Base-by-base conservation (phyloP, 2,329 filamentous ascomycete genomes). In the Allantophomopsis cytisporea region DNA sequence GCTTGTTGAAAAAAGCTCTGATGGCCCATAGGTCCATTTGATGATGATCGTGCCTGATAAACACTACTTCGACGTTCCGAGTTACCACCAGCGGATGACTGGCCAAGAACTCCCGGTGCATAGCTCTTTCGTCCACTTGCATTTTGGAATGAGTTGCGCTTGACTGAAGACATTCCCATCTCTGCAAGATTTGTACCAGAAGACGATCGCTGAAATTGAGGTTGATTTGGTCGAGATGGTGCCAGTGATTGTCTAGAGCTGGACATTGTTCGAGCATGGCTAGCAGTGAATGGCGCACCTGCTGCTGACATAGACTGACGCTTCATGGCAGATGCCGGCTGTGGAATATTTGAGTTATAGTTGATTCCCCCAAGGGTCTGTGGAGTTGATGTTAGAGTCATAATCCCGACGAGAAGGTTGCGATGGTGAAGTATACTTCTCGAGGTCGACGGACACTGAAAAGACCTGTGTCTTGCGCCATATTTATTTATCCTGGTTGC, bases 1-100 rank as follows among this genome's bases (percentile, higher is more conserved):
- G 79, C 84, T 45, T 88, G 84, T 50, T 88, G 83, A 60, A 98
- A 98, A 67, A 98, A 96, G 45, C 86, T 94, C 59, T 95, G 88
- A 50, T 91, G 84, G 31, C 68, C 73, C 49, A 76, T 70, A n/a
- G 76, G 71, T 2, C 76, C 83, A 35, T 64, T 68, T 12, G 68
- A 73, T 1, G 84, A 88, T 11, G 76, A 73, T n/a, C 83, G 73
- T 4, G 76, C 52, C 50, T 76, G 73, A 62, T 86, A 77, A 48
- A 95, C 80, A 56, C 89, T 96, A 64, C 89, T 96, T 47, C 91
- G 59, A 52, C 83, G 65, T 43, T 78, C 68, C 59, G 66, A 54
- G 55, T 65, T 71, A 50, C 62, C 64, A 46, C 35, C 46, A 28
- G 23, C 23, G 31, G 55, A 55, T 38, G 52, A 38, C 17, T 48